phyloP scores from a whole-genome alignment of 2,329 filamentous ascomycete genomes.

The Xylaria sp. region DNA sequence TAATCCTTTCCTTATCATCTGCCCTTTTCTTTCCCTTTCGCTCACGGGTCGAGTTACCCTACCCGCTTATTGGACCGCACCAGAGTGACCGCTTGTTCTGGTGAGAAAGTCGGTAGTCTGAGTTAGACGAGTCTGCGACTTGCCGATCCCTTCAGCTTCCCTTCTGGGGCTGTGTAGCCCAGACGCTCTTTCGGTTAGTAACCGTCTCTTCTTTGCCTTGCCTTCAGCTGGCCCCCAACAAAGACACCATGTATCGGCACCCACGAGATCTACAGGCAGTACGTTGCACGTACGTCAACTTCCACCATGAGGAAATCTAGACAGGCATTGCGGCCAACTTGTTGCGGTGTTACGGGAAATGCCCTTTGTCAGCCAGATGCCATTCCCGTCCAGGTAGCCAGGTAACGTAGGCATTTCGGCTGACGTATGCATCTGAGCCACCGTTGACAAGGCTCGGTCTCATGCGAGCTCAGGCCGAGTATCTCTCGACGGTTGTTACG shows the following conservation, averaged over 20 bases:
- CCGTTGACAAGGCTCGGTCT: constrained; percentile 12
- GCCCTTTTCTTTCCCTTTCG: constrained; percentile 14
- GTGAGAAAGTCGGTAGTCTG: constrained; percentile 24
- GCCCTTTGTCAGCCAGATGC: constrained; percentile 9
- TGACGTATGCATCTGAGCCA: constrained; percentile 30
- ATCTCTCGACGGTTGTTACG: constrained; percentile 11
- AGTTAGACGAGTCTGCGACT: constrained; percentile 24
- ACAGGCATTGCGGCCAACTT: neutral
- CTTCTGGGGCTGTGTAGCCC: constrained; percentile 35
- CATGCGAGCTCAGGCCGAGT: constrained; percentile 10
- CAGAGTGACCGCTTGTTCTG: constrained; percentile 29
- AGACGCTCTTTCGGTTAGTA: constrained; percentile 31
- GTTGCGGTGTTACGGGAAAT: neutral
- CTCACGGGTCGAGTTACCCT: constrained; percentile 27
- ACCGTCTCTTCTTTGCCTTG: constrained; percentile 43
- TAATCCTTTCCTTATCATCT: constrained; percentile 27
- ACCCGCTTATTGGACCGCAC: constrained; percentile 25
- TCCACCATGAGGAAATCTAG: constrained; percentile 5
- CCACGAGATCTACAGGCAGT: constrained; percentile 11
- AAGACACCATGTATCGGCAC: constrained; percentile 24
- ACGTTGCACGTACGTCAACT: constrained; percentile 11
- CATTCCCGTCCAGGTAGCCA: constrained; percentile 13
- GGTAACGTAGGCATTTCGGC: constrained; percentile 18
- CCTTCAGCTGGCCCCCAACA: constrained; percentile 47
- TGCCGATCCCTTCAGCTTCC: constrained; percentile 37